Conservation (phyloP, 139 green algal species). For the Zygnema circumcarinatum region DNA sequence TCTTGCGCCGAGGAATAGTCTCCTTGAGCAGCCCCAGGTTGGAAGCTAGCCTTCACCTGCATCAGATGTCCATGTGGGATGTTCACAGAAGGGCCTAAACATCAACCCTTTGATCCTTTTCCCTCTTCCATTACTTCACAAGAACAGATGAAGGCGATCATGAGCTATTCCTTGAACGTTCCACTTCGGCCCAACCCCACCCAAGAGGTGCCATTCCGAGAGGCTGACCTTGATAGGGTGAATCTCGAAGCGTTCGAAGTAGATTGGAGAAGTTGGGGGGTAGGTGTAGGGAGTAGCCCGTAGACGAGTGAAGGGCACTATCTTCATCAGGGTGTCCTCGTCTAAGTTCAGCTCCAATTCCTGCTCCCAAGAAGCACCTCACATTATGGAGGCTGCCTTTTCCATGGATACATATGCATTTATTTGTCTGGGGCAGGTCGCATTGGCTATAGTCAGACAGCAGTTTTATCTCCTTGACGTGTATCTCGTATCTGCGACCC, state of each 20-base stretch:
- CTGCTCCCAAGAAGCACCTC: slow-evolving; percentile 19
- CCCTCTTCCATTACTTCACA: neutral
- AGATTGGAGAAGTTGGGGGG: slow-evolving; percentile 11
- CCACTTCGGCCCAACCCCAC: neutral
- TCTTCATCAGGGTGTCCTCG: slow-evolving; percentile 53
- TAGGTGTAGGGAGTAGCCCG: neutral
- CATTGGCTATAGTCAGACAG: neutral
- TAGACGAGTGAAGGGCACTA: slow-evolving; percentile 39
- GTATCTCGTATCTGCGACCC: too few species aligned
- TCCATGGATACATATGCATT: neutral
- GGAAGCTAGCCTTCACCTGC: slow-evolving; percentile 51
- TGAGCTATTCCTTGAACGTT: neutral
- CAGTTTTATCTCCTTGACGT: neutral
- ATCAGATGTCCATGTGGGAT: neutral
- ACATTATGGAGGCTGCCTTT: neutral
- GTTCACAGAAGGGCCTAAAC: neutral
- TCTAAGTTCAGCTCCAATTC: slow-evolving; percentile 53
- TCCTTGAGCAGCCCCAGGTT: neutral
- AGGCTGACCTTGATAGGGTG: slow-evolving; percentile 61
- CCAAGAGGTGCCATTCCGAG: neutral
- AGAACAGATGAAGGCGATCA: neutral
- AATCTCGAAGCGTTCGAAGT: slow-evolving; percentile 49
- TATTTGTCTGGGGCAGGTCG: neutral
- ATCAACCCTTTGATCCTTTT: neutral
- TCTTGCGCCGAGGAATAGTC: slow-evolving; percentile 53